Evolutionary conservation across 2,329 filamentous ascomycete genomes (phyloP), one percentile per base, ranked within the genome.

Genomic region (Rutstroemia sp.): DNA sequence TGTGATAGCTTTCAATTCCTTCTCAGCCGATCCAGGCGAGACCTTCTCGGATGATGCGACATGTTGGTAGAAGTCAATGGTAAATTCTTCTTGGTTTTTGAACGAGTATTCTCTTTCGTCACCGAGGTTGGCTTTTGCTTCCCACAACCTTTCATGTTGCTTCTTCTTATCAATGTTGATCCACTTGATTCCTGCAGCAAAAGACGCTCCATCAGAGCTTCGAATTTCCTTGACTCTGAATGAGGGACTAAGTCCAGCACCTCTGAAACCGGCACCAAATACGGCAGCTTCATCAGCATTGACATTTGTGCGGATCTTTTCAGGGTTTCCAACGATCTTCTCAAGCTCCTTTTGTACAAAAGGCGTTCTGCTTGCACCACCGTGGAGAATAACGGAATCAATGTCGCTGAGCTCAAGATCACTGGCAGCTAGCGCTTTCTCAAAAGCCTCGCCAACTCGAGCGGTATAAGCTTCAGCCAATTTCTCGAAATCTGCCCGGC

Each of bases 151-250:
- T 74, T 96, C 90, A 65, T 86, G 83, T 67, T 86, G 82, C 52
- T 82, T 76, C 74, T 92, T 88, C 42, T 82, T 80, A 61, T 87
- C 83, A 57, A 82, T 78, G 58, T 76, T 77, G 39, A 76, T 82
- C 82, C 90, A 96, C 71, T 86, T 88, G 66, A 96, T 80, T 56
- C 85, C 84, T 27, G 87, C 80, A 2, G 85, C 77, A 70, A 94
- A 96, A 45, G 79, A 79, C 44, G 88, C 81, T 21, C 81, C 83
- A 66, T 99, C 94, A n/a, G 77, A 80, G 52, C 88, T 83, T 58
- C 88, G 81, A 63, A 99, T 99, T 69, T 97, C 94, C 79, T 97
- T 99, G 69, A 99, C 94, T 60, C 91, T 87, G 83, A 99, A 99
- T 70, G 88, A 92, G 42, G 92, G 91, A 73, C 90, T 96, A 58